Conservation (phyloP, 345 rosid species). For the Linum trigynum region DNA sequence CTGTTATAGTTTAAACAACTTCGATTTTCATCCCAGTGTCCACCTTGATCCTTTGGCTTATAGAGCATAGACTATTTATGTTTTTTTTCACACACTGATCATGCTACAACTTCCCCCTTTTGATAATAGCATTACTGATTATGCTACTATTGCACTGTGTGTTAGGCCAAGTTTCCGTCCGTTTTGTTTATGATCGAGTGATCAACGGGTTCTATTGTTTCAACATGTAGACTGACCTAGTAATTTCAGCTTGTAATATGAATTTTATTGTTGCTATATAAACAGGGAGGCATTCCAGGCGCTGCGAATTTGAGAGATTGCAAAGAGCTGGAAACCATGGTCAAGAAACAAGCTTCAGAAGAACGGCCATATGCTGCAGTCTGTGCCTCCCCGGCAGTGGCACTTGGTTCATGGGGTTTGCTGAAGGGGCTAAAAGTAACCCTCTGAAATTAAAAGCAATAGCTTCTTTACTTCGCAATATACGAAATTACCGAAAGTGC, state of each 20-base stretch:
- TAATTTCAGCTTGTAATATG: not conserved
- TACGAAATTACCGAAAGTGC: not conserved
- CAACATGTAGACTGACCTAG: no score
- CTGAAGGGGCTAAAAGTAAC: constrained; percentile 73
- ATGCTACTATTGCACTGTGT: no score
- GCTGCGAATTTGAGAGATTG: constrained; percentile 65
- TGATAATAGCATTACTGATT: no score
- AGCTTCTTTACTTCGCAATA: not conserved
- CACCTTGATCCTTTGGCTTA: not conserved
- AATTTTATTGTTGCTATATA: not conserved
- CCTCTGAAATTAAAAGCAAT: not conserved
- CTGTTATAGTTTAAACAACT: not conserved
- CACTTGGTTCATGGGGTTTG: constrained; percentile 77
- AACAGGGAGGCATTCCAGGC: constrained; percentile 89
- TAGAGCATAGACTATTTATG: not conserved
- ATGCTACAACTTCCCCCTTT: no score
- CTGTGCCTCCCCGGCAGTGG: constrained; percentile 86
- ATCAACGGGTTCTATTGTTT: not conserved
- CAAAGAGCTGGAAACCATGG: constrained; percentile 49
- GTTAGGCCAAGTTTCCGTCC: no score
- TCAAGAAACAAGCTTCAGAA: constrained; percentile 66
- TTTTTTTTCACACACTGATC: no score
- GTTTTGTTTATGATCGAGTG: no score
- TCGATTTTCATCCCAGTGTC: not conserved
- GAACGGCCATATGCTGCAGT: constrained; percentile 74